These are phyloP conservation scores for Tetraselmis striata DNA, from an alignment of 139 green algal genomes.

Conservation along the genomic window DNA sequence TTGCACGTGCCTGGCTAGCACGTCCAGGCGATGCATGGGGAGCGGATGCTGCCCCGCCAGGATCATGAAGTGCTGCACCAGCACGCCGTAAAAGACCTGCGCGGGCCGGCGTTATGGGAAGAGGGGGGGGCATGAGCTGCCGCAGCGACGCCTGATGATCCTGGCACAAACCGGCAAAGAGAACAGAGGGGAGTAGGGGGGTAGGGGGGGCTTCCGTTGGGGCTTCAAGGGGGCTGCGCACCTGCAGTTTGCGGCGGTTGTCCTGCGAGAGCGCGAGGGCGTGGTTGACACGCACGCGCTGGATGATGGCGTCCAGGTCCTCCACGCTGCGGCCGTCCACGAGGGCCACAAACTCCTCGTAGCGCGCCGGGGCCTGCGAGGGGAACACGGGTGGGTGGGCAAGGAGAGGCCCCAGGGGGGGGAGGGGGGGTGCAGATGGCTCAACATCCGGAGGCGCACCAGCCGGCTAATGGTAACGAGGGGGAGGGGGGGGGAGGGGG, in stretches of 20 bases:
- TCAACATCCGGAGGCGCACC: too few relatives aligned
- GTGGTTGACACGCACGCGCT: slow-evolving; percentile 74
- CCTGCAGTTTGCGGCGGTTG: slow-evolving; percentile 70
- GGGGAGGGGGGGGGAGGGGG: too few relatives aligned
- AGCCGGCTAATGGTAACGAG: too few relatives aligned
- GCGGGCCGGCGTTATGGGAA: not conserved
- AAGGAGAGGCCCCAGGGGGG: too few relatives aligned
- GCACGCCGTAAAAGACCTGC: slow-evolving; percentile 79
- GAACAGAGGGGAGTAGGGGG: too few relatives aligned
- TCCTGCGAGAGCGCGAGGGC: slow-evolving; percentile 54
- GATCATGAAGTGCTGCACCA: slow-evolving; percentile 86
- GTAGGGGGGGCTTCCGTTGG: too few relatives aligned
- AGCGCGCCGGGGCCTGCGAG: slow-evolving; percentile 43
- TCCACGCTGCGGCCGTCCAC: slow-evolving; percentile 31
- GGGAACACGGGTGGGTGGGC: too few relatives aligned
- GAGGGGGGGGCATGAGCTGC: too few relatives aligned
- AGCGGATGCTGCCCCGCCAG: slow-evolving; percentile 56
- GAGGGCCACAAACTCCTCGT: slow-evolving; percentile 56
- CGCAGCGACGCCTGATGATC: too few relatives aligned
- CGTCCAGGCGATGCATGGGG: slow-evolving; percentile 57
- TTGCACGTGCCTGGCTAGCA: slow-evolving; percentile 51
- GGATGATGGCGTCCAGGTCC: slow-evolving; percentile 55
- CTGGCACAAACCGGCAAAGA: too few relatives aligned
- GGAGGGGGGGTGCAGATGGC: too few relatives aligned
- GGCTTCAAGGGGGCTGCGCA: too few relatives aligned